phyloP scores from a whole-genome alignment of 352 stramenopile genomes.

The Globisporangium yorkense region DNA sequence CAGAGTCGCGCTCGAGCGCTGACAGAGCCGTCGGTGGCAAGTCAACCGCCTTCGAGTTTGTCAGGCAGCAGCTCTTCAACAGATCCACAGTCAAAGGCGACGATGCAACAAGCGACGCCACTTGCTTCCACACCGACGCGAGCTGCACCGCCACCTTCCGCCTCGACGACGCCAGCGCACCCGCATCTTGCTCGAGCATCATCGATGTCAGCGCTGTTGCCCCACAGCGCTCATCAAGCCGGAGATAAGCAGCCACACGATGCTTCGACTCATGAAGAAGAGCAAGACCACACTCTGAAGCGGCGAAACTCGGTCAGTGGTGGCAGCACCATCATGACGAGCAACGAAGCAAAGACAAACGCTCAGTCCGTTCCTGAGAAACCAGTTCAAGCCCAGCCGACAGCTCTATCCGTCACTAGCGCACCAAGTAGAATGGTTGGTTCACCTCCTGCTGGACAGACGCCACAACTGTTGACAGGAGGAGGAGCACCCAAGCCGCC shows the following conservation, averaged over 20 bases:
- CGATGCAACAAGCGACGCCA: too few relatives aligned
- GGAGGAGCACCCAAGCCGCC: background rate
- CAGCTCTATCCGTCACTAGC: background rate
- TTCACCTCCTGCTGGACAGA: too few relatives aligned
- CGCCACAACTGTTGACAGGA: too few relatives aligned
- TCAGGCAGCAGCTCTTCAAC: background rate
- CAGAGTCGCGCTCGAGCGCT: background rate
- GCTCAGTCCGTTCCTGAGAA: background rate
- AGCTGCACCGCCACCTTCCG: background rate
- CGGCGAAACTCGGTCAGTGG: conserved; percentile 4
- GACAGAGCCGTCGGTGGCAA: background rate
- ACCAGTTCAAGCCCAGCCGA: background rate
- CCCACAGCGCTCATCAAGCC: background rate
- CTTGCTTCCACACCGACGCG: background rate
- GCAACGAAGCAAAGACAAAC: conserved; percentile 1
- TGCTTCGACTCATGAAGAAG: background rate
- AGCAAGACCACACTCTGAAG: background rate
- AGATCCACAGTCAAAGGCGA: background rate
- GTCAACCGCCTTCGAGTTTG: background rate
- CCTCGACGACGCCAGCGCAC: background rate
- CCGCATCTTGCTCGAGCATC: conserved; percentile 4
- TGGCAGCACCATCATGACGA: background rate
- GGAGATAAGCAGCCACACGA: background rate
- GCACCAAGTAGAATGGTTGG: background rate
- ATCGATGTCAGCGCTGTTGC: conserved; percentile 1